phyloP scores from a whole-genome alignment of 73 alveolate species.

The Paramecium primaurelia region DNA sequence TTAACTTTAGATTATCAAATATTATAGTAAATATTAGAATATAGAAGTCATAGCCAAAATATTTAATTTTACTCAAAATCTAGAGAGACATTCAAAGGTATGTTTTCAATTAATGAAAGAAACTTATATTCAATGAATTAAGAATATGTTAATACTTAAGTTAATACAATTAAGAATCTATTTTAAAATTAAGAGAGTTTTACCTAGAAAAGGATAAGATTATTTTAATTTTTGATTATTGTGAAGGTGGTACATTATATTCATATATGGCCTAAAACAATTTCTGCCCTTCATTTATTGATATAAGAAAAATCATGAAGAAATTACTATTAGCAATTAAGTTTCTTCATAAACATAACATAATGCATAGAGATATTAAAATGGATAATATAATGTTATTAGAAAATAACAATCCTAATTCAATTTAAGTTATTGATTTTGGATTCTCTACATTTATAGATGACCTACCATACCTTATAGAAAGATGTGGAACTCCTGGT shows the following conservation, averaged over 20 bases:
- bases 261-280: neutral
- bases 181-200: neutral
- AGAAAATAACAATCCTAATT: neutral
- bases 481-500: slow-evolving; percentile 81
- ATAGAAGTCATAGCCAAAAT: neutral
- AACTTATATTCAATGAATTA: neutral
- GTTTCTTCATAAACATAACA: neutral
- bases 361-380: slow-evolving; percentile 33
- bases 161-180: neutral
- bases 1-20: neutral
- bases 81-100: neutral
- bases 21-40: neutral
- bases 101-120: neutral
- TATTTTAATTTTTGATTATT: neutral
- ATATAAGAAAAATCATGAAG: neutral
- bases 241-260: slow-evolving; percentile 11
- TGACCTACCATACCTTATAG: neutral
- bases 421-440: neutral
- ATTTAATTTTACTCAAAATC: neutral
- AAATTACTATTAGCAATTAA: neutral
- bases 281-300: neutral
- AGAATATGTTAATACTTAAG: neutral
- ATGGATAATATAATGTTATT: slow-evolving; percentile 17
- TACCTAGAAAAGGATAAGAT: neutral
- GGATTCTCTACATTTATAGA: slow-evolving; percentile 36